phyloP scores from a whole-genome alignment of 2,329 filamentous ascomycete species.

The Apiospora malaysiana region DNA sequence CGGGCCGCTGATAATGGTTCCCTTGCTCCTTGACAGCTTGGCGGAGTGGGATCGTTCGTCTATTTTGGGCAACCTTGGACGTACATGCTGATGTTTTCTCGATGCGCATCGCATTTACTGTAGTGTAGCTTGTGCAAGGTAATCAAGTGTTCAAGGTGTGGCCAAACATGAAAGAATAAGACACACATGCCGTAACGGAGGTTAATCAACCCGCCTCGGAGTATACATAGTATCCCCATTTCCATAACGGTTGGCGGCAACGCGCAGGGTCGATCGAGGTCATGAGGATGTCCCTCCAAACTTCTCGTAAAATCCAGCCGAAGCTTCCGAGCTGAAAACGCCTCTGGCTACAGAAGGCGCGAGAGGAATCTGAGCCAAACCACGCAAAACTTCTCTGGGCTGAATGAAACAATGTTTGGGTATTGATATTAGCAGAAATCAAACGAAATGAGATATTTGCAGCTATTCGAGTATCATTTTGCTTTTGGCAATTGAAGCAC shows the following conservation, averaged over 20 bases:
- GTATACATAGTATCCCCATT: too few species aligned
- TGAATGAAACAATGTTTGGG: neutral
- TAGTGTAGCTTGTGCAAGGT: too few species aligned
- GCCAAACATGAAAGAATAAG: too few species aligned
- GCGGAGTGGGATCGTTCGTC: neutral
- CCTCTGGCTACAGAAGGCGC: neutral
- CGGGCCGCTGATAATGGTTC: neutral
- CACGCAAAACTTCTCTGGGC: neutral
- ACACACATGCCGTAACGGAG: too few species aligned
- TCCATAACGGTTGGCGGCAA: too few species aligned
- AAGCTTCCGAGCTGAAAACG: neutral
- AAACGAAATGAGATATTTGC: neutral
- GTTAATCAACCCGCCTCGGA: too few species aligned
- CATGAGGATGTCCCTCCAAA: too few species aligned
- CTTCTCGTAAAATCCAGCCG: too few species aligned
- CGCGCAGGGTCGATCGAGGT: too few species aligned
- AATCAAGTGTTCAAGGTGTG: too few species aligned
- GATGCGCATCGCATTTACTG: too few species aligned
- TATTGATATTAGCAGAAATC: neutral
- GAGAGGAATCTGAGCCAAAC: neutral
- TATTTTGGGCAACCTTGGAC: neutral
- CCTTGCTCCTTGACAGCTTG: neutral
- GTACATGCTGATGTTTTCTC: too few species aligned
- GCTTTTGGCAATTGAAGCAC: neutral
- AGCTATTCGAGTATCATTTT: neutral